phyloP scores from a whole-genome alignment of 345 rosid species.

The Camelina neglecta region DNA sequence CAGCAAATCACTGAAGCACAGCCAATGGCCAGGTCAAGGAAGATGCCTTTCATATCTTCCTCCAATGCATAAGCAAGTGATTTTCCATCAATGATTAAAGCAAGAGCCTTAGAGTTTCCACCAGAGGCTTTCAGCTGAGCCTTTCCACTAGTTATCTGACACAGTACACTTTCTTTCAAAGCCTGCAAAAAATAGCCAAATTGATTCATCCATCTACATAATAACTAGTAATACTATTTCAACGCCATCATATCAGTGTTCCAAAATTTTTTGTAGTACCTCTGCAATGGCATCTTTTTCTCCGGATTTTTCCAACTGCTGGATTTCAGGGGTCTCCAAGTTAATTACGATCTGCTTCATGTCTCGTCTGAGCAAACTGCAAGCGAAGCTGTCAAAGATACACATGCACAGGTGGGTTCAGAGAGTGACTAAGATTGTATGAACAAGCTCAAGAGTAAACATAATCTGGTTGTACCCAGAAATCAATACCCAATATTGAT shows the following conservation, averaged over 20 bases:
- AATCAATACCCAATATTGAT: conserved; percentile 89
- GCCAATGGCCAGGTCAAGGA: conserved; percentile 79
- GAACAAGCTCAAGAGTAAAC: conserved; percentile 4
- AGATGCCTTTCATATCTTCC: conserved; percentile 65
- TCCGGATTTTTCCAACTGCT: conserved; percentile 70
- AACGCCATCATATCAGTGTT: conserved; percentile 2
- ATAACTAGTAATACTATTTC: neutral
- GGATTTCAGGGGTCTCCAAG: conserved; percentile 75
- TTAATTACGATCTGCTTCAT: conserved; percentile 91
- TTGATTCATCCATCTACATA: neutral
- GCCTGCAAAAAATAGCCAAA: conserved; percentile 54
- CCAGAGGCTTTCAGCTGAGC: conserved; percentile 54
- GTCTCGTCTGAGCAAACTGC: conserved; percentile 95
- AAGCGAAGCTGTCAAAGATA: conserved; percentile 71
- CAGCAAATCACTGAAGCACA: conserved; percentile 99
- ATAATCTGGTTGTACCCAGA: conserved; percentile 1
- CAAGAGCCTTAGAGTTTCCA: conserved; percentile 65
- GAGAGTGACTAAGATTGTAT: conserved; percentile 32
- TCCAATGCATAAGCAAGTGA: conserved; percentile 93
- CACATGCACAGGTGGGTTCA: conserved; percentile 42
- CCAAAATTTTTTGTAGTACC: conserved; percentile 49
- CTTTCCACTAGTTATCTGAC: conserved; percentile 70
- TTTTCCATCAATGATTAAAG: conserved; percentile 94
- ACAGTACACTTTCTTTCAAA: conserved; percentile 63
- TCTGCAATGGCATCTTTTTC: conserved; percentile 63